Conservation (phyloP, 2,329 filamentous ascomycete genomes). For the Aureobasidium leucospermi region DNA sequence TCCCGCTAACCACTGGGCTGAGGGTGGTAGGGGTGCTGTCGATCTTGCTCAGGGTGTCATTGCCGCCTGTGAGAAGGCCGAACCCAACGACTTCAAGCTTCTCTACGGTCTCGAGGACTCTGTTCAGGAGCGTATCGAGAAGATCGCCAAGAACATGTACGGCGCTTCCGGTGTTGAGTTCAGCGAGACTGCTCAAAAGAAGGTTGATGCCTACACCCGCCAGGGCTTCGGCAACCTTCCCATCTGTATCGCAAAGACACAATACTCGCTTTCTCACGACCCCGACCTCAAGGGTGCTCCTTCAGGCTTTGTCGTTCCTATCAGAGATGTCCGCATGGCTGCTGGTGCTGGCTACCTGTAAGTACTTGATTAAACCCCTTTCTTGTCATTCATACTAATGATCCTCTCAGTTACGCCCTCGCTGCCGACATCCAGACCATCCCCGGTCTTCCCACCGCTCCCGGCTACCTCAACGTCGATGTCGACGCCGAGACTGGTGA, state of each 20-base stretch:
- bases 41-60: constrained; percentile 85
- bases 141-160: constrained; percentile 89
- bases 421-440: constrained; percentile 98
- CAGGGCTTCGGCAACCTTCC: constrained; percentile 90
- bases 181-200: constrained; percentile 87
- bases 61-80: constrained; percentile 71
- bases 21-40: constrained; percentile 83
- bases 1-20: constrained; percentile 91
- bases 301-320: constrained; percentile 87
- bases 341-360: constrained; percentile 88
- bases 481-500: constrained; percentile 47
- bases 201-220: constrained; percentile 88
- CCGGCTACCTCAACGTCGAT: constrained; percentile 92
- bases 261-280: constrained; percentile 93
- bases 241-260: constrained; percentile 96
- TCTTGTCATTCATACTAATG: not conserved
- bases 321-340: constrained; percentile 87
- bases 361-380: constrained; percentile 31
- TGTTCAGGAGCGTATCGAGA: constrained; percentile 83
- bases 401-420: constrained; percentile 64
- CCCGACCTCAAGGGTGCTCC: constrained; percentile 90
- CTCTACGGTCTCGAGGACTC: constrained; percentile 74
- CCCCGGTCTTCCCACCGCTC: constrained; percentile 86
- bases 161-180: constrained; percentile 85
- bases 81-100: constrained; percentile 68